A percentile compares a stretch with the other conserved stretches of the same genome.
Conservation (phyloP, 2,329 filamentous ascomycete genomes). For the Colletotrichum paranaense region DNA sequence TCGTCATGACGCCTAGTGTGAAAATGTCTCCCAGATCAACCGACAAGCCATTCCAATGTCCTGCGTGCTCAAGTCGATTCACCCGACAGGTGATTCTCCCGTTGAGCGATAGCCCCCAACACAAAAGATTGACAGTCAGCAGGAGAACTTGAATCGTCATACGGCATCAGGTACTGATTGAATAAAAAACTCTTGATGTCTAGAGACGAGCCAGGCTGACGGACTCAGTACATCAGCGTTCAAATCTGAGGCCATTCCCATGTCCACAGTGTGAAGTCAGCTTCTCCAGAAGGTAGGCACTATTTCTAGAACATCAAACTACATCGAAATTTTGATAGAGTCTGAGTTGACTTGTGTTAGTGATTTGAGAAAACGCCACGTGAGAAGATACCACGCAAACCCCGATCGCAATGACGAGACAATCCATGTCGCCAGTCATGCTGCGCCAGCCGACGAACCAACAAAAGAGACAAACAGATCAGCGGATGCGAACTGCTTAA, state of each 20-base stretch:
- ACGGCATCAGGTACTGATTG: background rate
- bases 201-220: no score
- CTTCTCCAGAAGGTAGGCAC: constrained; percentile 1
- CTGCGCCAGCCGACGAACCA: no score
- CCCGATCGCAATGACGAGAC: background rate
- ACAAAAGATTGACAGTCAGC: background rate
- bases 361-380: background rate
- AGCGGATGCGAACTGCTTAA: no score
- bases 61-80: constrained; percentile 9
- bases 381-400: background rate
- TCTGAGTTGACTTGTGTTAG: background rate
- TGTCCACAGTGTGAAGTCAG: constrained; percentile 5
- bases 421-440: background rate
- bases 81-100: constrained; percentile 4
- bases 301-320: background rate
- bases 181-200: no score
- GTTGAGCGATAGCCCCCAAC: no score
- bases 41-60: constrained; percentile 3
- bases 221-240: background rate
- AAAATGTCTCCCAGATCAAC: no score
- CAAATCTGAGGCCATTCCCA: constrained; percentile 3
- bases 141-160: background rate
- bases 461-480: no score
- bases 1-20: no score
- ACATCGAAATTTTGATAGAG: background rate